phyloP scores from a whole-genome alignment of 1,284 basidiomycete genomes.

The Sanguinoderma infundibulare region DNA sequence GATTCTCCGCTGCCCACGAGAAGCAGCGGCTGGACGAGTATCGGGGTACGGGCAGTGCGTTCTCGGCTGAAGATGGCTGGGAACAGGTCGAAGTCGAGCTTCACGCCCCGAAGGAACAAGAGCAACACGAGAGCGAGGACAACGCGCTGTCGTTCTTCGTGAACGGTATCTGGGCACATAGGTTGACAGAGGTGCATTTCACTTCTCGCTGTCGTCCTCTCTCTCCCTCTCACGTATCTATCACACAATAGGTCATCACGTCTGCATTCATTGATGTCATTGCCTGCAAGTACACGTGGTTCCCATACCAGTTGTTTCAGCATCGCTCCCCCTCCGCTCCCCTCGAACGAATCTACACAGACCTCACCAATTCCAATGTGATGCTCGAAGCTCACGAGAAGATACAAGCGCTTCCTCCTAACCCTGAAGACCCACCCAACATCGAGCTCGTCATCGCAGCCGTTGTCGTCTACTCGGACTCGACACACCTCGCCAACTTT shows the following conservation, averaged over 20 bases:
- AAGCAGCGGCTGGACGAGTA: constrained; percentile 18
- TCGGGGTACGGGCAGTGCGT: background rate
- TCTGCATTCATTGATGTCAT: constrained; percentile 6
- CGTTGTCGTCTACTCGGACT: constrained; percentile 42
- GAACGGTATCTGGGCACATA: constrained; percentile 13
- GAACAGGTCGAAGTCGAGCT: constrained; percentile 15
- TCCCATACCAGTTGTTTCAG: constrained; percentile 19
- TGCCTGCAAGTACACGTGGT: constrained; percentile 6
- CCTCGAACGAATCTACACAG: constrained; percentile 4
- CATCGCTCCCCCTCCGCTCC: background rate
- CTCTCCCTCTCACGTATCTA: too few relatives aligned
- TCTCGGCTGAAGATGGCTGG: constrained; percentile 22
- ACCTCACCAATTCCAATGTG: constrained; percentile 20
- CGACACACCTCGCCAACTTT: constrained; percentile 41
- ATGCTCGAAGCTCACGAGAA: constrained; percentile 21
- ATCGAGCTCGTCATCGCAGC: constrained; percentile 32
- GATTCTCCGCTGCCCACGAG: constrained; percentile 22
- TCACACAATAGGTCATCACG: constrained; percentile 21
- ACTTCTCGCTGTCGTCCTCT: too few relatives aligned
- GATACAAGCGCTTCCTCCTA: constrained; percentile 14
- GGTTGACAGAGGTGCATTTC: constrained; percentile 16
- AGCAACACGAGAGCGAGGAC: background rate
- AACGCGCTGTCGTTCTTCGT: constrained; percentile 15
- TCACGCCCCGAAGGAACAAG: constrained; percentile 16
- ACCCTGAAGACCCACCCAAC: constrained; percentile 5